These are phyloP conservation scores for Coffea canephora DNA, from an alignment of 257 asterid genomes.

Conservation along the genomic window DNA sequence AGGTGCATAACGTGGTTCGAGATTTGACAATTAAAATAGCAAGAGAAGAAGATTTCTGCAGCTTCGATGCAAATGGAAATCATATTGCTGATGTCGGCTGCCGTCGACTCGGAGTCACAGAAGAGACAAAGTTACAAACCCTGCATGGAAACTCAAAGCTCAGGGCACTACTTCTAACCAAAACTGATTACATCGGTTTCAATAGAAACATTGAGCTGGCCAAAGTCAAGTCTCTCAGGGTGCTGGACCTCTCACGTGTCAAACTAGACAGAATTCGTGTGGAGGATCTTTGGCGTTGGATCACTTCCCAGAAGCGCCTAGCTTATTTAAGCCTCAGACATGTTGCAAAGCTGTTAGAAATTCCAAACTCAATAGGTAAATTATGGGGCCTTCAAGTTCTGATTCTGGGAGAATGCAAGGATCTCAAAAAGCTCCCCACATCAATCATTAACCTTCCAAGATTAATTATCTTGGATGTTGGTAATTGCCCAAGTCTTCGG, in stretches of 20 bases:
- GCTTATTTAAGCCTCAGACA: conserved; percentile 25
- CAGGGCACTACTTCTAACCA: conserved; percentile 26
- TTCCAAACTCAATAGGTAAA: conserved; percentile 20
- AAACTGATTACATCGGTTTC: conserved; percentile 19
- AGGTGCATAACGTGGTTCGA: conserved; percentile 30
- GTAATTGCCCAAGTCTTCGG: conserved; percentile 22
- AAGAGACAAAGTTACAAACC: conserved; percentile 18
- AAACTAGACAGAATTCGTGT: conserved; percentile 22
- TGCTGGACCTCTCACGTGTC: conserved; percentile 29
- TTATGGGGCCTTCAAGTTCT: conserved; percentile 28
- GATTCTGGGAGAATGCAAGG: conserved; percentile 26
- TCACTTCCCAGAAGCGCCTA: conserved; percentile 28
- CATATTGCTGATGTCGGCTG: conserved; percentile 9
- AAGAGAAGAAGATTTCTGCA: conserved; percentile 21
- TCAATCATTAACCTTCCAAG: conserved; percentile 24
- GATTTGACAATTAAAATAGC: conserved; percentile 26
- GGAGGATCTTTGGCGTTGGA: conserved; percentile 30
- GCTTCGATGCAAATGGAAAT: conserved; percentile 9
- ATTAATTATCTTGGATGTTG: conserved; percentile 24
- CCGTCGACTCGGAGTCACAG: conserved; percentile 28
- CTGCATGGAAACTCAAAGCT: conserved; percentile 26
- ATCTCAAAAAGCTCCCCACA: conserved; percentile 17
- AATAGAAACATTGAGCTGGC: conserved; percentile 17
- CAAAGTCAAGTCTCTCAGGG: conserved; percentile 27
- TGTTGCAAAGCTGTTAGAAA: conserved; percentile 13